Conservation (phyloP, 331 rosid species). For the Quercus phellos region DNA sequence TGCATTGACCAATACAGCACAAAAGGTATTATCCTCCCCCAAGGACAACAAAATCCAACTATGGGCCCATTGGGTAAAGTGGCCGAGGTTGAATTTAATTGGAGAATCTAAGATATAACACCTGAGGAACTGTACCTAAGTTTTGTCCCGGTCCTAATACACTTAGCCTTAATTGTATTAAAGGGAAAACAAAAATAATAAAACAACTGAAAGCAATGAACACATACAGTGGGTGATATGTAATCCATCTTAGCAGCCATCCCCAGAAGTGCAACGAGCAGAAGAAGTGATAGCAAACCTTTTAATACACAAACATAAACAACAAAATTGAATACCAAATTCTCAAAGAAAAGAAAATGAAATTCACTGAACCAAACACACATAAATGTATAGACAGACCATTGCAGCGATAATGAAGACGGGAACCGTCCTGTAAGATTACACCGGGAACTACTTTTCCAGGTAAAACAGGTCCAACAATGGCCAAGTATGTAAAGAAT, state of each 20-base stretch:
- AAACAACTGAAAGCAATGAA: conserved; percentile 1
- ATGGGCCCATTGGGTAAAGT: no score
- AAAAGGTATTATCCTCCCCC: no score
- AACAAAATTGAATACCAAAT: neutral
- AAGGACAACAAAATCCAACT: no score
- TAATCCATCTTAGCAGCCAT: conserved; percentile 49
- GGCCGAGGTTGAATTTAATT: no score
- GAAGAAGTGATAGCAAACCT: conserved; percentile 63
- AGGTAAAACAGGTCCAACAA: conserved; percentile 67
- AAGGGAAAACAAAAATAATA: neutral
- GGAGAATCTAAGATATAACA: no score
- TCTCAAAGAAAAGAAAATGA: neutral
- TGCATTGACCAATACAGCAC: no score
- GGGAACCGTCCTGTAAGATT: conserved; percentile 55
- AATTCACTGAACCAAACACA: neutral
- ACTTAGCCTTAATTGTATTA: no score
- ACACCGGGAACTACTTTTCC: conserved; percentile 78
- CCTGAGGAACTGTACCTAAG: no score
- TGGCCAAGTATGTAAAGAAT: conserved; percentile 67
- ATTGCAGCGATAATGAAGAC: conserved; percentile 74
- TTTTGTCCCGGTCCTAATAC: no score
- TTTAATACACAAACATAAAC: neutral
- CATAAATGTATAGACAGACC: conserved; percentile 31
- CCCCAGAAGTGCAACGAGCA: conserved; percentile 63
- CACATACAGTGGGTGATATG: conserved; percentile 69